Evolutionary conservation across 2,329 filamentous ascomycete genomes (phyloP), one percentile per base, ranked within the genome.

Genomic region (Teratosphaeria pseudoeucalypti): DNA sequence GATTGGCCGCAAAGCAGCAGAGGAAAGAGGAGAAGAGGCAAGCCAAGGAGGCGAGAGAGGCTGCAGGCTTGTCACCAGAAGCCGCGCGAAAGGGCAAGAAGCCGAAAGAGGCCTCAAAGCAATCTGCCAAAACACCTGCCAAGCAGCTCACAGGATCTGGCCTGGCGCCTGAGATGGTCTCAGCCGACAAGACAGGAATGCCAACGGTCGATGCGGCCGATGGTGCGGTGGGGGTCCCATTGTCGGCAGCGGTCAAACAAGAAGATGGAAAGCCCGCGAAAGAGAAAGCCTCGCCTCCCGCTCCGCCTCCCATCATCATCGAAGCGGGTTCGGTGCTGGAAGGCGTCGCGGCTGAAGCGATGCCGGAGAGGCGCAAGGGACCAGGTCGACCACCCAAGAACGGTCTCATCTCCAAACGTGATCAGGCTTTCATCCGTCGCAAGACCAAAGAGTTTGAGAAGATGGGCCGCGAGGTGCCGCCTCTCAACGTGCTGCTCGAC

Each of bases 331-430:
- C 72, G 4, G 66, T 68, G 16, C 64, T 73, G 47, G 68, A 66
- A 43, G 67, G 66, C 49, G 62, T 71, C 14, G 64, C 68, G 9
- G 65, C 66, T 6, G 69, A 69, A 47, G 66, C 73, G 52, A 73
- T 78, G 6, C 74, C 83, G 34, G 81, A 83, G 32, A 87, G 84
- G 73, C 86, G 87, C 63, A 85, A 88, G 65, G 89, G 89, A 14
- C 89, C 89, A 10, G 89, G 89, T n/a, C 79, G 89, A 57, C 89
- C 89, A 23, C 89, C 89, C 0, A 92, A 92, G 75, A 88, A 92
- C 68, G 89, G 89, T 32, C 82, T 90, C 70, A 89, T 91, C 84
- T 92, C 88, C 1, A 91, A 91, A 74, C 80, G 89, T 59, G 86
- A 91, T 59, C 65, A 71, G 60, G 62, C 68, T 7, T 66, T 67